phyloP scores from a whole-genome alignment of 2,329 filamentous ascomycete genomes.

The Fusarium transvaalense region DNA sequence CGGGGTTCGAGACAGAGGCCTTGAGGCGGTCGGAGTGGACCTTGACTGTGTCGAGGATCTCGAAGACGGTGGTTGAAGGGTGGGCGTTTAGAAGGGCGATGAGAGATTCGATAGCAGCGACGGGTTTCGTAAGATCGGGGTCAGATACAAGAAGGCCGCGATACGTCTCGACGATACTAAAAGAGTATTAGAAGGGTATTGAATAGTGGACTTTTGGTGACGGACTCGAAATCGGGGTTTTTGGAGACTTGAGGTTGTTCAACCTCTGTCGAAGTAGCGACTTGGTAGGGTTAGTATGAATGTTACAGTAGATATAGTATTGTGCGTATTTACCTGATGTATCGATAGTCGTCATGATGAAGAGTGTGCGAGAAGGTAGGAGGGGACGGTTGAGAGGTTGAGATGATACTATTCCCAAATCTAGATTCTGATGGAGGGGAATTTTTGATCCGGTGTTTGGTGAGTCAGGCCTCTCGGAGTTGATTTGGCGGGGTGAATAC shows the following conservation, averaged over 20 bases:
- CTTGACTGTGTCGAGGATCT: slow-evolving; percentile 89
- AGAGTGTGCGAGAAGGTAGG: neutral
- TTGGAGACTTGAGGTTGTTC: slow-evolving; percentile 41
- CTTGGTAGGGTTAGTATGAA: neutral
- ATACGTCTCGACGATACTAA: slow-evolving; percentile 69
- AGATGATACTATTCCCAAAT: slow-evolving; percentile 40
- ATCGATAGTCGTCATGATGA: slow-evolving; percentile 39
- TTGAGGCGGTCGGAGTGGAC: slow-evolving; percentile 83
- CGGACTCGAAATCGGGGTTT: slow-evolving; percentile 48
- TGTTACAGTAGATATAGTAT: neutral
- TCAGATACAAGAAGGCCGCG: slow-evolving; percentile 71
- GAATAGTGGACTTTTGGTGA: neutral
- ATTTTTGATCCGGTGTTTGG: slow-evolving; percentile 37
- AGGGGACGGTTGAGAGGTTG: neutral
- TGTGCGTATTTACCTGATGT: slow-evolving; percentile 17
- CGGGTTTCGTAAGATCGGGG: slow-evolving; percentile 91
- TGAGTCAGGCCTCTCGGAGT: slow-evolving; percentile 37
- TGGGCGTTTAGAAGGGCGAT: slow-evolving; percentile 86
- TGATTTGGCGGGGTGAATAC: slow-evolving; percentile 44
- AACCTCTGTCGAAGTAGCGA: slow-evolving; percentile 34
- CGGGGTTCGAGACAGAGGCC: slow-evolving; percentile 83
- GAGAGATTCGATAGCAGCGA: slow-evolving; percentile 92
- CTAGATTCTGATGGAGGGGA: slow-evolving; percentile 38
- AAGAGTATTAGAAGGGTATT: neutral
- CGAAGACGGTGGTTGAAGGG: slow-evolving; percentile 87